phyloP scores from a whole-genome alignment of 768 basidiomycete species.

The Mycena metata region DNA sequence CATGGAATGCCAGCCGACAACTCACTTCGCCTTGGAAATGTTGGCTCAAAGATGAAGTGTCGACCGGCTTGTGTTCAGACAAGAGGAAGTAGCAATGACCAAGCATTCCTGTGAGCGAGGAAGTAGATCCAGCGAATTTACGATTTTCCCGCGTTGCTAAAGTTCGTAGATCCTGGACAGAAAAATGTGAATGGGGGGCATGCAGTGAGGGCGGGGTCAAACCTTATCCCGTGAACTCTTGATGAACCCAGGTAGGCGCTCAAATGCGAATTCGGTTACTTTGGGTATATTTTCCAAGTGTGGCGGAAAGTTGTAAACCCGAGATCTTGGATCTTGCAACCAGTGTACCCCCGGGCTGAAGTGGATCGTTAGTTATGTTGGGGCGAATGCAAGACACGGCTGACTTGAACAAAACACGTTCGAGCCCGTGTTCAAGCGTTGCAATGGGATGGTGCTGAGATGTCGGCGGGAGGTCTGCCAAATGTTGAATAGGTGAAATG shows the following conservation, averaged over 20 bases:
- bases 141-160: conserved; percentile 72
- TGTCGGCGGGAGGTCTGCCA: conserved; percentile 59
- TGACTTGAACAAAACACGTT: conserved; percentile 84
- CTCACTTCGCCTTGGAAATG: conserved; percentile 73
- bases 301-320: conserved; percentile 87
- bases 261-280: conserved; percentile 88
- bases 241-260: conserved; percentile 79
- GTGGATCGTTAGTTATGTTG: conserved; percentile 2
- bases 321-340: conserved; percentile 87
- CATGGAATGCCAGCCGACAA: conserved; percentile 22
- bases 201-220: not conserved
- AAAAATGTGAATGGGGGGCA: conserved; percentile 8
- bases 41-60: conserved; percentile 71
- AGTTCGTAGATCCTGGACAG: conserved; percentile 69
- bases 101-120: conserved; percentile 86
- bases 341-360: conserved; percentile 89
- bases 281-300: conserved; percentile 80
- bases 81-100: conserved; percentile 91
- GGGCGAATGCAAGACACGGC: conserved; percentile 40
- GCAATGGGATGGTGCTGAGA: conserved; percentile 69
- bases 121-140: conserved; percentile 88
- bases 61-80: conserved; percentile 76
- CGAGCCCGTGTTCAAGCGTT: conserved; percentile 73
- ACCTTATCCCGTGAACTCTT: conserved; percentile 85
- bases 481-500: not conserved